Base-by-base conservation (phyloP, 768 basidiomycete species). In the Omphalotus guepiniiformis region DNA sequence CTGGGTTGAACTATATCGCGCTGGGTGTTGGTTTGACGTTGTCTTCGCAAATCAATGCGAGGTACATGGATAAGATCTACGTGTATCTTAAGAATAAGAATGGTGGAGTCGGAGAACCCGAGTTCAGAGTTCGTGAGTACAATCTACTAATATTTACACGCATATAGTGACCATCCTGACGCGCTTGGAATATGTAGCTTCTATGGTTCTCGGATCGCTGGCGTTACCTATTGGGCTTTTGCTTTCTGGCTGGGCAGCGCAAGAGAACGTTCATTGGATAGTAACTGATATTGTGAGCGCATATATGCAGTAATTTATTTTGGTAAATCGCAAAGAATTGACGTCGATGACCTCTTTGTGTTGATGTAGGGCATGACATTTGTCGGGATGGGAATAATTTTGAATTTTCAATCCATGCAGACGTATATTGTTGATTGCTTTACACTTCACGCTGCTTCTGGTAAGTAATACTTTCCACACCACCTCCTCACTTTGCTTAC, bases 371-470 rank as follows among this genome's bases (percentile, higher is more conserved):
- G 83, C 2, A 80, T 82, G 26, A 71, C 65, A 0, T 62, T 79
- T 9, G 62, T 85, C n/a, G 83, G 81, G 9, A 74, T 68, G 0
- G 84, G 83, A 0, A 60, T 76, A 13, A 80, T 85, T 45, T 63
- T 84, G 8, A 67, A 68, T 49, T 83, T 84, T 63, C 80, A 85
- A 57, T 60, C 71, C 1, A 79, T 83, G 8, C 80, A 83, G 53
- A 79, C 79, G 1, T 90, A 88, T 39, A 63, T 87, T 39, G 74
- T 90, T 18, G 83, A 87, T 52, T 61, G 75, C 0, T 88, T 85
- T 58, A 77, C 82, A 0, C 61, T 84, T 2, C 71, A 86, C 53
- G 80, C 85, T 34, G 82, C 85, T 4, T 85, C 82, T 40, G 82
- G 82, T 82, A 50, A 3, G 71, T 60, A 5, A 3, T 29, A 18